A percentile compares a stretch with the other conserved stretches of the same genome.
phyloP scores from a whole-genome alignment of 164 flowering plant species.

The Macadamia tetraphylla region DNA sequence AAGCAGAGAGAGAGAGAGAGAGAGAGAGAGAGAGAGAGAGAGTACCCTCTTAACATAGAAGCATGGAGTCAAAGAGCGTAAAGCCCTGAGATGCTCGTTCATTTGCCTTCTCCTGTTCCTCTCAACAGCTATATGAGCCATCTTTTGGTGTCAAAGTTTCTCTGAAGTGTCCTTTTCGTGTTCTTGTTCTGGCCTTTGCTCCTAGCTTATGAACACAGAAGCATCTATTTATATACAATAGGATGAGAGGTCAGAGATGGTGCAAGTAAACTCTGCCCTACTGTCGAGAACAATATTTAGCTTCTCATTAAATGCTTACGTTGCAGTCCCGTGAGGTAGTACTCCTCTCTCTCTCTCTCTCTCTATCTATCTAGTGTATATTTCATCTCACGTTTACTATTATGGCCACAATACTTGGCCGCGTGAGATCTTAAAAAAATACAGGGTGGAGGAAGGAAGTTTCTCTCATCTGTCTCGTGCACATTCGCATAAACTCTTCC shows the following conservation, averaged over 20 bases:
- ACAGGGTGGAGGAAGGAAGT: neutral
- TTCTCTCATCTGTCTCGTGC: slow-evolving; percentile 17
- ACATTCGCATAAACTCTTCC: neutral
- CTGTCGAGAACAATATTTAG: neutral
- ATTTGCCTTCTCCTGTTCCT: slow-evolving; percentile 89
- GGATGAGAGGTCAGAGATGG: neutral
- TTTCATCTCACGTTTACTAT: slow-evolving; percentile 53
- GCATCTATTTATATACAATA: neutral
- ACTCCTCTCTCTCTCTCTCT: slow-evolving; percentile 8
- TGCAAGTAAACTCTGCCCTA: neutral
- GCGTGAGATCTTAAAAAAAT: slow-evolving; percentile 19
- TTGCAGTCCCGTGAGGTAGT: slow-evolving; percentile 55
- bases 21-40: slow-evolving; percentile 2
- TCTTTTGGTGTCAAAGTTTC: slow-evolving; percentile 8
- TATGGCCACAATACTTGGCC: slow-evolving; percentile 40
- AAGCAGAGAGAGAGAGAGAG: slow-evolving; percentile 2
- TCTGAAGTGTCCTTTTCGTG: neutral
- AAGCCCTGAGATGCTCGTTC: slow-evolving; percentile 90
- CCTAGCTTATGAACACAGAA: neutral
- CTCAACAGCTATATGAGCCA: slow-evolving; percentile 96
- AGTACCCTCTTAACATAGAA: slow-evolving; percentile 88
- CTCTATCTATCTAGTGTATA: slow-evolving; percentile 8
- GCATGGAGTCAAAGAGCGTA: slow-evolving; percentile 85
- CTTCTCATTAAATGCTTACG: slow-evolving; percentile 45
- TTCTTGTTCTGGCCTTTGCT: neutral